A percentile compares a stretch with the other conserved stretches of the same genome.
These are phyloP conservation scores for Fusarium scirpi DNA, from an alignment of 2,329 filamentous ascomycete genomes.

Conservation along the genomic window DNA sequence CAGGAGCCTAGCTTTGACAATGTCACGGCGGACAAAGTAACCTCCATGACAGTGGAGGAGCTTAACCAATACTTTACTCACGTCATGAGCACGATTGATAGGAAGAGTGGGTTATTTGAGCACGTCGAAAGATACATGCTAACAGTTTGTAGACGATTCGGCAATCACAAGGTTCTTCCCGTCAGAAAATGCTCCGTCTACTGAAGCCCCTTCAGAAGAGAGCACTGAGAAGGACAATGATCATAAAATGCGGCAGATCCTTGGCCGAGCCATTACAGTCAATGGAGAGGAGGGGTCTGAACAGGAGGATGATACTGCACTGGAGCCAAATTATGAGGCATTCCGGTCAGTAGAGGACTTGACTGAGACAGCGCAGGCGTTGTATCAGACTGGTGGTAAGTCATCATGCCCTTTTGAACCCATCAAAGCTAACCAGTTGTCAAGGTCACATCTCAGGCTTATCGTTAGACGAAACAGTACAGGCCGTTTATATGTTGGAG, in stretches of 20 bases:
- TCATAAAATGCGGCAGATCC: slow-evolving; percentile 34
- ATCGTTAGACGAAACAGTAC: slow-evolving; percentile 50
- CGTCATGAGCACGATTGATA: slow-evolving; percentile 50
- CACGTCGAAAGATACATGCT: background rate
- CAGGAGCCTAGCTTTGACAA: slow-evolving; percentile 57
- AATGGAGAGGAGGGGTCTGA: slow-evolving; percentile 19
- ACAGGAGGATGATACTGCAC: background rate
- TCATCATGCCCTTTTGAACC: background rate
- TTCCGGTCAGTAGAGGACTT: slow-evolving; percentile 51
- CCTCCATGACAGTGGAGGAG: slow-evolving; percentile 69
- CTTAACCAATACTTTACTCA: slow-evolving; percentile 74
- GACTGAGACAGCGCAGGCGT: slow-evolving; percentile 45
- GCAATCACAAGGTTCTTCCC: slow-evolving; percentile 54
- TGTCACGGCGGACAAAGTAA: slow-evolving; percentile 72
- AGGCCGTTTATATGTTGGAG: slow-evolving; percentile 56
- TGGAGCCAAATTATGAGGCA: slow-evolving; percentile 46
- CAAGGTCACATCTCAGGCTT: slow-evolving; percentile 51
- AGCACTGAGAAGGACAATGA: slow-evolving; percentile 46
- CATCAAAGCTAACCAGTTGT: slow-evolving; percentile 20
- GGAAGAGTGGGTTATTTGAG: slow-evolving; percentile 47
- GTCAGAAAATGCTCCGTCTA: slow-evolving; percentile 37
- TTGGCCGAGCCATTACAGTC: slow-evolving; percentile 36
- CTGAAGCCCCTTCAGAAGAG: slow-evolving; percentile 35
- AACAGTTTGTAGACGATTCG: slow-evolving; percentile 44
- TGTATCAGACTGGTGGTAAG: slow-evolving; percentile 53